Percentiles rank a stretch among this genome's conserved stretches.
phyloP scores from a whole-genome alignment of 1,139 yeast species.

The Zygosaccharomyces sapae region DNA sequence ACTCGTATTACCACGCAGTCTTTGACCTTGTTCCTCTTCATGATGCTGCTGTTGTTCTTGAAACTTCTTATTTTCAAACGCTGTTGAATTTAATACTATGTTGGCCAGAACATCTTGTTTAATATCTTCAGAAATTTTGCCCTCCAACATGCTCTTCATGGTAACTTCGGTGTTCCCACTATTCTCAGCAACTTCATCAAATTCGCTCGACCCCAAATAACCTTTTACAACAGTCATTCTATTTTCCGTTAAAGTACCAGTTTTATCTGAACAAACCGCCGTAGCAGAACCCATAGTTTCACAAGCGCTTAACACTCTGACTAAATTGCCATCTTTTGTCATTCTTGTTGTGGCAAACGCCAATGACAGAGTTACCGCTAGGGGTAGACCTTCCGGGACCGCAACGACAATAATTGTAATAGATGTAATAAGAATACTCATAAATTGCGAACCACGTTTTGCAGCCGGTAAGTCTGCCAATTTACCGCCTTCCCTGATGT shows the following conservation, averaged over 20 bases:
- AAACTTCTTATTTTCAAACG: slow-evolving; percentile 60
- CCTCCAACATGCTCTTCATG: slow-evolving; percentile 38
- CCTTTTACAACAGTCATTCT: slow-evolving; percentile 86
- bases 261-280: slow-evolving; percentile 92
- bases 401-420: slow-evolving; percentile 94
- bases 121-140: slow-evolving; percentile 37
- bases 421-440: slow-evolving; percentile 84
- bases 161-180: slow-evolving; percentile 13
- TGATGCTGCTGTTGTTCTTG: slow-evolving; percentile 29
- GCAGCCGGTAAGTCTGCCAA: slow-evolving; percentile 50
- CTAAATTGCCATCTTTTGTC: slow-evolving; percentile 95
- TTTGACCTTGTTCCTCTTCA: slow-evolving; percentile 28
- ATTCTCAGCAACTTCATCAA: slow-evolving; percentile 31
- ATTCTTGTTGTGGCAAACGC: slow-evolving; percentile 98
- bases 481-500: slow-evolving; percentile 47
- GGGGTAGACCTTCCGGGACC: slow-evolving; percentile 95
- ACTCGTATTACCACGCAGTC: slow-evolving; percentile 12
- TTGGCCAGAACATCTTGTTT: slow-evolving; percentile 50
- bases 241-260: slow-evolving; percentile 94
- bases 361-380: slow-evolving; percentile 91
- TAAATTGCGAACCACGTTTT: slow-evolving; percentile 76
- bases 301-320: slow-evolving; percentile 88
- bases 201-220: slow-evolving; percentile 46
- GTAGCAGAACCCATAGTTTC: slow-evolving; percentile 99
- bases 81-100: slow-evolving; percentile 77